Evolutionary conservation across 345 rosid genomes (phyloP), one percentile per base, ranked within the genome.

Genomic region (Hevea brasiliensis): DNA sequence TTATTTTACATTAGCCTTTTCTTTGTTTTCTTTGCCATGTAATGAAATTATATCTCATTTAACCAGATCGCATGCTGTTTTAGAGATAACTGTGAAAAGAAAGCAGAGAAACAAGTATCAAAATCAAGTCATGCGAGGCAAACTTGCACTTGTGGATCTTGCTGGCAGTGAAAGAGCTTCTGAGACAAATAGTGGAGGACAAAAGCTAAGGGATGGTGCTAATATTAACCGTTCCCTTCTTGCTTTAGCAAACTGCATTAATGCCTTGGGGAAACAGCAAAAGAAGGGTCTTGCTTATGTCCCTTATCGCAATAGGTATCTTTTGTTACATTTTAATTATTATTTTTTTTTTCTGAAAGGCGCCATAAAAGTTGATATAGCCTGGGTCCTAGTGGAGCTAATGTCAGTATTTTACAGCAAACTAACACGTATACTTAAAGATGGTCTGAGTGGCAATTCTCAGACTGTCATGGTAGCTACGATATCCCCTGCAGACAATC

Each of bases 161-260:
- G 98, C 98, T 73, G 97, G 98, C 50, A 94, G 97, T 84, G 98
- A 94, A 84, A 85, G 97, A 79, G 95, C 98, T 65, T 88, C 97
- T 64, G 98, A 94, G 84, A 89, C 97, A 35, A 94, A 94, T 77
- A 89, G 79, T 64, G 94, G 90, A 35, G 98, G 97, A 68, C 92
- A 89, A 77, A 94, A 94, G 85, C 85, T 94, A 67, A 90, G 97
- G 70, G 98, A 92, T 85, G 98, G 98, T 65, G 98, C 97, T 57
- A 94, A 92, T 58, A 94, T 92, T 40, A 92, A 92, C 73, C 90
- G 96, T 41, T 92, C 97, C 8, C 97, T 92, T 78, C 93, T 92
- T 72, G 97, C 98, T 63, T 81, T 92, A 77, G 98, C 98, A 50
- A 94, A 92, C 78, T 94, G 98, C 87, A 94, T 94, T 65, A 92